Percentiles rank a stretch among this genome's conserved stretches.
phyloP scores from a whole-genome alignment of 2,329 filamentous ascomycete genomes.

The Dendryphion nanum region DNA sequence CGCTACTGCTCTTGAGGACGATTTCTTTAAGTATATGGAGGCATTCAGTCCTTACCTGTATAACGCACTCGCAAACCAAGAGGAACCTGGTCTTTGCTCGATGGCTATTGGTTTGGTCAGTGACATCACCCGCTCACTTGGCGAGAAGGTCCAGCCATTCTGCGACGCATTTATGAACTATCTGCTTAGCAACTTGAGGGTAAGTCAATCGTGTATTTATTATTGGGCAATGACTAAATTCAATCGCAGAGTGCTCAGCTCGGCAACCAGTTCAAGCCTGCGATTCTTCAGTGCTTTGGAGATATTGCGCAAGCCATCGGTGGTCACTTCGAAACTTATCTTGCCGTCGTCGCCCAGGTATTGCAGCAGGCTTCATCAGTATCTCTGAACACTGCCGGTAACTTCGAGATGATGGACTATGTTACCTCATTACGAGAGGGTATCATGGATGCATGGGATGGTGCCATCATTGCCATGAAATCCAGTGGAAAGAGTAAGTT shows the following conservation, averaged over 20 bases:
- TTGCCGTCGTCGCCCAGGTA: constrained; percentile 88
- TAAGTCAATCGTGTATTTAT: constrained; percentile 42
- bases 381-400: constrained; percentile 72
- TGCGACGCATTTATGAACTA: constrained; percentile 99
- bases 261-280: constrained; percentile 95
- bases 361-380: constrained; percentile 89
- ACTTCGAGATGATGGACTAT: constrained; percentile 96
- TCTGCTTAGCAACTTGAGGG: constrained; percentile 84
- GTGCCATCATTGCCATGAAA: constrained; percentile 94
- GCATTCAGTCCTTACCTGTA: constrained; percentile 89
- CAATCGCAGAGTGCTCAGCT: constrained; percentile 74
- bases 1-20: constrained; percentile 85
- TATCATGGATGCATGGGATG: constrained; percentile 99
- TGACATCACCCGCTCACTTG: constrained; percentile 89
- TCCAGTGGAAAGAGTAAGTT: constrained; percentile 68
- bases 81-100: constrained; percentile 89
- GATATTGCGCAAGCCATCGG: constrained; percentile 95
- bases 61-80: constrained; percentile 91
- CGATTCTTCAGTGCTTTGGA: constrained; percentile 95
- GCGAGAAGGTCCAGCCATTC: constrained; percentile 87
- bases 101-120: constrained; percentile 98
- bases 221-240: constrained; percentile 1
- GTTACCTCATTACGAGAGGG: constrained; percentile 91
- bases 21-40: constrained; percentile 97
- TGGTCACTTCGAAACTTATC: constrained; percentile 87